Base-by-base conservation (phyloP, 192 early-diverging fungal genomes). In the Diversispora eburnea region DNA sequence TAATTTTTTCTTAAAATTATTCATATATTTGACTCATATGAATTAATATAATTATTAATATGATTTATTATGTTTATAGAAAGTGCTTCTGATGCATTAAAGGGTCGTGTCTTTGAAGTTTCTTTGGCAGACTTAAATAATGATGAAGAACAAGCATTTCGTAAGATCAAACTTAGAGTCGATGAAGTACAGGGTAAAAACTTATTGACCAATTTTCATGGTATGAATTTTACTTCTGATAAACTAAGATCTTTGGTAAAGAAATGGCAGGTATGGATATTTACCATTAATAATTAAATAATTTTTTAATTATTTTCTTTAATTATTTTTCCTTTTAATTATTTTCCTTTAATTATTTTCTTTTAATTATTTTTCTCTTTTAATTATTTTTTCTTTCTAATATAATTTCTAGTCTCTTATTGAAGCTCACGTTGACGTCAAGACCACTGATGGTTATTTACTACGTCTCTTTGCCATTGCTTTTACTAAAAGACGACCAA, bases 361-460 rank as follows among this genome's bases (percentile, higher is more conserved):
- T 33, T 33, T 33, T 33, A 33, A 33, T 33, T 33, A 33, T 33
- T 33, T n/a, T 33, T 33, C 2, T 33, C 25, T 33, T 33, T 33
- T 33, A 33, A 33, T 33, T 33, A 33, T 33, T 33, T n/a, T n/a
- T 33, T 33, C 25, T 33, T 33, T 33, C 25, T 33, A 33, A 33
- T 33, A 33, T 33, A 33, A 33, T 33, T 33, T 56, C 52, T 78
- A 91, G 84, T 89, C 98, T 77, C 85, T 96, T 71, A 95, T 99
- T 68, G 96, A 99, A 90, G 95, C 95, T 72, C 89, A 92, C 83
- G 89, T 96, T 25, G 96, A 99, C 85, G 93, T 98, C 89, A 99
- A 99, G 93, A 99, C 98, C 85, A 97, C 98, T 77, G 98, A 99
- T 86, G 98, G 98, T 76, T 99, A 99, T 91, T 86, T 98, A 69